Evolutionary conservation across 2,329 filamentous ascomycete species (phyloP).

Genomic region (Neoarthrinium moseri): DNA sequence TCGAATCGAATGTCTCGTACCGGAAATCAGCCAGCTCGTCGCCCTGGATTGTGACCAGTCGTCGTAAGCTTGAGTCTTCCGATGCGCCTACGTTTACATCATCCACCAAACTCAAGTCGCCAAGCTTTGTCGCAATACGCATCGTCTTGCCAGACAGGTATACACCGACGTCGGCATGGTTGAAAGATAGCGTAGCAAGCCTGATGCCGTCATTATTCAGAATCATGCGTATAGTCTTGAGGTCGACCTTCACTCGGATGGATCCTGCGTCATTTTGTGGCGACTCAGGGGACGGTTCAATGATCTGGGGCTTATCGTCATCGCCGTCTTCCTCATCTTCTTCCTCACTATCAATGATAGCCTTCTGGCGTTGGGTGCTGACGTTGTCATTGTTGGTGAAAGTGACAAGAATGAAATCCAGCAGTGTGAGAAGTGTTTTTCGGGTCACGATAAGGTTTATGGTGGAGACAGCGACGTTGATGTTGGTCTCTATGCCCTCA

Average conservation of each 20-base stretch:
- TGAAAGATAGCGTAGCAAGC: slow-evolving; percentile 87
- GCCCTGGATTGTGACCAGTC: slow-evolving; percentile 91
- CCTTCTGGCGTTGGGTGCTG: slow-evolving; percentile 27
- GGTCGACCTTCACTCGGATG: slow-evolving; percentile 87
- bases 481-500: slow-evolving; percentile 89
- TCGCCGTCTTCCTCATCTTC: slow-evolving; percentile 33
- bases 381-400: slow-evolving; percentile 65
- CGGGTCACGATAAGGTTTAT: slow-evolving; percentile 95
- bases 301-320: slow-evolving; percentile 36
- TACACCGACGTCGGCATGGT: slow-evolving; percentile 86
- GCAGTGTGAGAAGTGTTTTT: slow-evolving; percentile 83
- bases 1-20: slow-evolving; percentile 90
- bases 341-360: slow-evolving; percentile 28
- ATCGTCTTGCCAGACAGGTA: slow-evolving; percentile 85
- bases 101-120: slow-evolving; percentile 84
- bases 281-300: slow-evolving; percentile 32
- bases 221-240: slow-evolving; percentile 91
- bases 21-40: slow-evolving; percentile 95
- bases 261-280: slow-evolving; percentile 60
- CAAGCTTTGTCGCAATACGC: slow-evolving; percentile 82
- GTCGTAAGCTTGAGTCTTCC: slow-evolving; percentile 75
- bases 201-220: slow-evolving; percentile 97
- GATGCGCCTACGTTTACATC: slow-evolving; percentile 91
- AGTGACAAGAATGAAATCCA: slow-evolving; percentile 92
- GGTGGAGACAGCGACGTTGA: slow-evolving; percentile 87